These are phyloP conservation scores for Discostella pseudostelligera DNA, from an alignment of 108 stramenopile species.

Conservation along the genomic window DNA sequence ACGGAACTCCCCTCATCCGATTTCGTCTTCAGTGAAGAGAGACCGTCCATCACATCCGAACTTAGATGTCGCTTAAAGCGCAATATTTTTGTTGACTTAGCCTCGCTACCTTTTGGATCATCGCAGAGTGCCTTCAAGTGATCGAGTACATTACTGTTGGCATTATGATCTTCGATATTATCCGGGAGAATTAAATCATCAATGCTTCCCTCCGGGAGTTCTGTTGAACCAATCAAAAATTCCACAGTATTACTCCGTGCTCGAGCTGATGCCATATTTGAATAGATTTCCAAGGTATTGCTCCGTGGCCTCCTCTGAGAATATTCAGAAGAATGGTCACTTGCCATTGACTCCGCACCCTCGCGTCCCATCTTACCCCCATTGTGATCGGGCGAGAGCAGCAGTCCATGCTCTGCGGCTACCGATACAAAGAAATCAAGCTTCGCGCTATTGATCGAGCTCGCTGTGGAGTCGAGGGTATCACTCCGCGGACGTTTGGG, in stretches of 20 bases:
- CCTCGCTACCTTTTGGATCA: slow-evolving; percentile 21
- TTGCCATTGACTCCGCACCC: slow-evolving; percentile 18
- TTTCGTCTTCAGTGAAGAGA: slow-evolving; percentile 22
- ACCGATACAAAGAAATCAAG: slow-evolving; percentile 43
- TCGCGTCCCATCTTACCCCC: slow-evolving; percentile 14
- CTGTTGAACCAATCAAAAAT: slow-evolving; percentile 32
- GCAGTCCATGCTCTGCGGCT: slow-evolving; percentile 34
- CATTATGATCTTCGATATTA: slow-evolving; percentile 1
- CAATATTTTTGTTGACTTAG: slow-evolving; percentile 28
- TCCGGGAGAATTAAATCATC: slow-evolving; percentile 25
- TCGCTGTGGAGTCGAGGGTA: slow-evolving; percentile 42
- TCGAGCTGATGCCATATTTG: slow-evolving; percentile 34
- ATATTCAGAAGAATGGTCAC: slow-evolving; percentile 14
- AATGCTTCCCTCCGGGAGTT: slow-evolving; percentile 20
- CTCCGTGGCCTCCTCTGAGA: slow-evolving; percentile 32
- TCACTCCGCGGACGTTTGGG: slow-evolving; percentile 27
- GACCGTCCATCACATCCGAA: slow-evolving; percentile 10
- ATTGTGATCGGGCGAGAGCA: slow-evolving; percentile 13
- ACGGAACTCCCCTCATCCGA: slow-evolving; percentile 21
- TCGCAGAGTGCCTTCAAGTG: slow-evolving; percentile 43
- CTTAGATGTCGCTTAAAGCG: slow-evolving; percentile 20
- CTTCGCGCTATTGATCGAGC: slow-evolving; percentile 46
- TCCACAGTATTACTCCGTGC: slow-evolving; percentile 34
- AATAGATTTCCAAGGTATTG: slow-evolving; percentile 47
- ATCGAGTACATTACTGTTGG: slow-evolving; percentile 32